These are phyloP conservation scores for Leucocoprinus sp. DNA, from an alignment of 768 basidiomycete genomes.

Conservation along the genomic window DNA sequence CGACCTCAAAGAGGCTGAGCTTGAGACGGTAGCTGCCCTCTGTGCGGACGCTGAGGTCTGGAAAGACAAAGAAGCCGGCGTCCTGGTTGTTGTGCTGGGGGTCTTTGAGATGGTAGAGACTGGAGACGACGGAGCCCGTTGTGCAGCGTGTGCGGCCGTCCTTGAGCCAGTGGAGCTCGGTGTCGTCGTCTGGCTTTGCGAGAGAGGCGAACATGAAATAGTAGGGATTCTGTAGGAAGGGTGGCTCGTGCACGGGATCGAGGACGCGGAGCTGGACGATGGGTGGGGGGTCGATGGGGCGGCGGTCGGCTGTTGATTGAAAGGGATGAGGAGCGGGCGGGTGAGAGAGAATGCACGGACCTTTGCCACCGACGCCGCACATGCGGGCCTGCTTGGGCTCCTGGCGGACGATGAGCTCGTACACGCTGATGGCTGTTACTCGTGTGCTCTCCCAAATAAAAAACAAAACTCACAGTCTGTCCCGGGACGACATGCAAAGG, in stretches of 20 bases:
- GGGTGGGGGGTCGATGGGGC: slow-evolving; percentile 94
- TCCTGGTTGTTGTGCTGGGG: slow-evolving; percentile 50
- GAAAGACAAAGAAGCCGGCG: slow-evolving; percentile 95
- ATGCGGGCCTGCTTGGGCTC: slow-evolving; percentile 89
- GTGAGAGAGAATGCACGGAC: slow-evolving; percentile 22
- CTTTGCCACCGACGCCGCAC: slow-evolving; percentile 84
- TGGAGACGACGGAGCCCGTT: slow-evolving; percentile 85
- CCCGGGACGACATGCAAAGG: background rate
- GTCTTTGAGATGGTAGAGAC: slow-evolving; percentile 85
- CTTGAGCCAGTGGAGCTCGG: slow-evolving; percentile 80
- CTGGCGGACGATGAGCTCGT: slow-evolving; percentile 80
- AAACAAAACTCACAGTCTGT: slow-evolving; percentile 3
- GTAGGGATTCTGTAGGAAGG: slow-evolving; percentile 83
- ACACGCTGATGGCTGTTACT: slow-evolving; percentile 43
- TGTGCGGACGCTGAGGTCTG: slow-evolving; percentile 85
- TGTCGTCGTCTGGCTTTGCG: slow-evolving; percentile 82
- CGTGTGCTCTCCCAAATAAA: no score
- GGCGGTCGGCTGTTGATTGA: slow-evolving; percentile 63
- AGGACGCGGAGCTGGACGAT: slow-evolving; percentile 92
- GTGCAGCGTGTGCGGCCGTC: slow-evolving; percentile 90
- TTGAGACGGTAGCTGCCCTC: slow-evolving; percentile 84
- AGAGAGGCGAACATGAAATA: slow-evolving; percentile 94
- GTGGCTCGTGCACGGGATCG: slow-evolving; percentile 35
- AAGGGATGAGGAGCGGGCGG: background rate
- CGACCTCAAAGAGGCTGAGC: slow-evolving; percentile 77